Evolutionary conservation across 345 rosid genomes (phyloP), one percentile per base, ranked within the genome.

Genomic region (Tarenaya hassleriana): DNA sequence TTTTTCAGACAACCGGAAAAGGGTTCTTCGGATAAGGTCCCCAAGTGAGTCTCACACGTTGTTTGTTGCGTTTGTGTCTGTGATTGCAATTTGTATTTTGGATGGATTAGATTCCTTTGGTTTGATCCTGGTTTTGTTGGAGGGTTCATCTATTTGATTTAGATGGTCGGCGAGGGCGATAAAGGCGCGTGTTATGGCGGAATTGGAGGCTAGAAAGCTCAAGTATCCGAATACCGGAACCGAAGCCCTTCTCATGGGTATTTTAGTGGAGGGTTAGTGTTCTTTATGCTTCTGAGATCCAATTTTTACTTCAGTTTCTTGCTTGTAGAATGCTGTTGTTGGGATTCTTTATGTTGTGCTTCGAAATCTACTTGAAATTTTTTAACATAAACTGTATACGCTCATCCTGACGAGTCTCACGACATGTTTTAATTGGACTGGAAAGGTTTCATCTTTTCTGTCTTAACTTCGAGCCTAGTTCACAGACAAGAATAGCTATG

Each of bases 121-220:
- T n/a, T 66, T 54, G n/a, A 17, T 10, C 19, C 19, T 62, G 42
- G n/a, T 1, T 18, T 34, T 15, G n/a, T 8, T 48, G 33, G 18
- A 35, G 9, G 33, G 10, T 41, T 41, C 56, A 12, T 50, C 12
- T 16, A 21, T 52, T 52, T 53, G 21, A 8, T 53, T 63, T 69
- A 87, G 96, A 71, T 91, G 98, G 98, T 87, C 96, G 4, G 85
- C 92, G 7, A 87, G 96, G 67, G 85, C 86, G 6, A 82, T 87
- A 21, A 87, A 76, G 62, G 70, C 98, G 14, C 81, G 80, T 71
- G 87, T 79, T 13, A 72, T 91, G 82, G 98, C 72, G 32, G 84
- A 82, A 64, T 52, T 87, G 80, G 95, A 91, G 53, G 87, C 96
- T 16, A 87, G 89, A 87, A 91, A 91, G 71, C 68, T 91, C 56